Evolutionary conservation across 2,329 filamentous ascomycete species (phyloP), one percentile per base, ranked within the genome.

Genomic region (Paramyrothecium sp.): DNA sequence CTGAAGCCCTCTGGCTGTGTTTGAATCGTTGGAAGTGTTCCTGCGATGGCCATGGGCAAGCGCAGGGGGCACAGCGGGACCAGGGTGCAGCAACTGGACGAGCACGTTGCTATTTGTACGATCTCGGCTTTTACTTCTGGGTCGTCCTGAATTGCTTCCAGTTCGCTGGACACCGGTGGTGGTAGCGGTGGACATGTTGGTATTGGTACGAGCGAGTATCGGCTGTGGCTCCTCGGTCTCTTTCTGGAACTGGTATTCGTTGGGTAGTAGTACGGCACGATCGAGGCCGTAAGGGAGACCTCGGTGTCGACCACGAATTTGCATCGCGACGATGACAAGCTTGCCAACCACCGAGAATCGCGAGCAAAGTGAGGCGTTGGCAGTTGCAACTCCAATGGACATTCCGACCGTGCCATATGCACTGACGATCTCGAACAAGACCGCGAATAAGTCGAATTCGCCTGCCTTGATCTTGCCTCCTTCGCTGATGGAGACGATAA

Each of bases 351-450:
- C 82, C 13, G 82, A 85, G 72, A 99, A 97, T 64, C 97, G 86
- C 0, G 84, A 89, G 33, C 86, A 92, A 62, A 99, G 92, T 0
- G 90, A 92, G 0, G 92, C 83, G 72, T 97, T 90, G 71, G 87
- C 81, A 20, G 75, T 78, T 0, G 89, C 81, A 60, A 94, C 97
- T 7, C 95, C 95, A 17, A 99, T 81, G 53, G 89, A 94, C 57
- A 99, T 77, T 1, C 95, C 95, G 23, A 99, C 95, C 1, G 95
- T 99, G 61, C 95, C 96, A 68, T 97, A 97, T 1, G 92, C 92
- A 56, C 90, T 94, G 59, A 97, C 87, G 51, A 96, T 86, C 70
- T 97, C 92, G 66, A 97, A 97, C 3, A 97, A 80, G 7, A 88
- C 78, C 7, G 81, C 76, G 69, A 91, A 93, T 70, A 91, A 77